Base-by-base conservation (phyloP, 2,329 filamentous ascomycete species). In the Colletotrichum tofieldiae region DNA sequence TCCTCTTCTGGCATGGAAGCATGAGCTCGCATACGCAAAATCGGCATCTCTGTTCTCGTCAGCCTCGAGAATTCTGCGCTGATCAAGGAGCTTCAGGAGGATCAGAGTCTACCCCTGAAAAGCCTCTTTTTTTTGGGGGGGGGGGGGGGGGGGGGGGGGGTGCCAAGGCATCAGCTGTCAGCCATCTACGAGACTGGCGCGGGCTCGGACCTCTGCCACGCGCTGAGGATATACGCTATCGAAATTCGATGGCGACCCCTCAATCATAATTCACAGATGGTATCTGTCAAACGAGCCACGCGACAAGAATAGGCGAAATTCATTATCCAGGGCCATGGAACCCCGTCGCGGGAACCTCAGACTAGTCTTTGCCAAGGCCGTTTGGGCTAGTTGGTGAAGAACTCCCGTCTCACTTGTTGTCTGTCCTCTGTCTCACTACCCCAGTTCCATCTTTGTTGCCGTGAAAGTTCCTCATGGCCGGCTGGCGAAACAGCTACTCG, bases 151-250 rank as follows among this genome's bases (percentile, higher is more conserved):
- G n/a, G 23, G 23, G 2, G 23, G 23, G 23, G 6, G 35, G 35
- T 55, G 52, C 65, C 54, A 54, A 70, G 39, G 41, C 49, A 55
- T 72, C 66, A 70, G 59, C 59, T 65, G 59, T 70, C 65, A 60
- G 58, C 37, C 58, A 37, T 43, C 45, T 32, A 45, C 29, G 39
- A 65, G 23, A 61, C 23, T 61, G 35, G 60, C 56, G 65, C 39
- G 65, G 37, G 47, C 65, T 69, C 41, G 59, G 65, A 55, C 65
- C 35, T 54, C 23, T 64, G 54, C 66, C 59, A 54, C 23, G 65
- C 56, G 60, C 66, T 29, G 49, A 32, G 37, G 14, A 16, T 12
- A 23, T 39, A 37, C 52, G 54, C 66, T 72, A 70, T 69, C 60
- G 70, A 70, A 52, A 60, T 16, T 59, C 35, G 43, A 55, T 26